These are phyloP conservation scores for Aspergillus hortae DNA, from an alignment of 2,329 filamentous ascomycete species.

Conservation along the genomic window DNA sequence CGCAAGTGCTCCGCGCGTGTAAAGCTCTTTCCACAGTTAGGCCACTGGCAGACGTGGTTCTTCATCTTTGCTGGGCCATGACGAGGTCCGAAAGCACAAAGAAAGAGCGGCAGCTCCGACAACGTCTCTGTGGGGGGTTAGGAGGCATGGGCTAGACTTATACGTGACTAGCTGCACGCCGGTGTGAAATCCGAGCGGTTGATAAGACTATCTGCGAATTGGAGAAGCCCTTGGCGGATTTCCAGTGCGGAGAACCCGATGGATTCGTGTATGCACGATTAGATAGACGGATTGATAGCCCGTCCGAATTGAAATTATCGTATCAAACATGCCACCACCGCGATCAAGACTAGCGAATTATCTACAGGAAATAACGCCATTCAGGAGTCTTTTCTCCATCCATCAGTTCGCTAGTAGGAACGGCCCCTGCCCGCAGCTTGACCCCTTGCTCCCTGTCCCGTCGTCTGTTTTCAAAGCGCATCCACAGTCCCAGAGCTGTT, in stretches of 20 bases:
- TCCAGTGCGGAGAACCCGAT: constrained; percentile 1
- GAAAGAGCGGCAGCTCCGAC: not conserved
- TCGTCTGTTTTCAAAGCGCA: constrained; percentile 43
- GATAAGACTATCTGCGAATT: constrained; percentile 3
- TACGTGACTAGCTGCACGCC: not conserved
- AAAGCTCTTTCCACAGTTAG: constrained; percentile 52
- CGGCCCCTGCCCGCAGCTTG: constrained; percentile 33
- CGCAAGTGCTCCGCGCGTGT: constrained; percentile 58
- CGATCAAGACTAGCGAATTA: not conserved
- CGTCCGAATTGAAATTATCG: not conserved
- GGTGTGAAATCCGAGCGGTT: not conserved
- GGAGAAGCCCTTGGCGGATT: not conserved
- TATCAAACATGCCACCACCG: not conserved
- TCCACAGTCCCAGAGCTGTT: constrained; percentile 42
- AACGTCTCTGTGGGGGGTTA: not conserved
- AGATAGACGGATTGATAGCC: not conserved
- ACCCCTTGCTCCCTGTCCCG: constrained; percentile 38
- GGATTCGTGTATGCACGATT: not conserved
- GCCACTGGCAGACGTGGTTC: constrained; percentile 38
- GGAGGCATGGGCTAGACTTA: not conserved
- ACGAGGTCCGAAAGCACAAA: not conserved
- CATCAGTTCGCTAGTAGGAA: constrained; percentile 38
- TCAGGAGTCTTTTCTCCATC: constrained; percentile 37
- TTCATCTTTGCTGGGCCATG: constrained; percentile 6
- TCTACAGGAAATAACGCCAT: constrained; percentile 30